Base-by-base conservation (phyloP, 257 asterid genomes). In the Fraxinus quadrangulata region DNA sequence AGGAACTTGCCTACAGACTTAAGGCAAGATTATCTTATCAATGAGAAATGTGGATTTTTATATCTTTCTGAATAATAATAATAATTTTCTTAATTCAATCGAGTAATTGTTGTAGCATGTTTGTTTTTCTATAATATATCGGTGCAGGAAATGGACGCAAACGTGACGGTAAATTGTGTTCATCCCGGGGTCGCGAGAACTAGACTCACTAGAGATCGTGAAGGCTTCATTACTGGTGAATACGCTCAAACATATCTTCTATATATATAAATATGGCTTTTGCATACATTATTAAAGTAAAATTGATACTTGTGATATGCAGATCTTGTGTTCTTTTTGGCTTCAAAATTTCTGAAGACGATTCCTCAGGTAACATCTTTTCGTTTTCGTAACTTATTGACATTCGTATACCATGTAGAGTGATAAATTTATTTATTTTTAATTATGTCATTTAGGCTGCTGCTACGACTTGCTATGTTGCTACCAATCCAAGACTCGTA, bases 161-260 rank as follows among this genome's bases (percentile, higher is more conserved):
- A 93, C 72, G 96, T 93, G 85, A 92, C 97, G 23, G 93, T 78
- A n/a, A 96, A 96, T 75, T 93, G 96, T 80, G 99, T 93, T 74
- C 95, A 96, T 84, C 99, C 99, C 28, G 99, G 99, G 49, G 88
- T 92, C 59, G 98, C 89, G 34, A 88, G 97, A 83, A 93, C 63
- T 51, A 70, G 94, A 51, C 97, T 96, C 72, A 96, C 96, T 24
- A 77, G 98, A 78, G 99, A 96, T 79, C 91, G 98, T 17, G 98
- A 96, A 81, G 99, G 98, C 81, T 81, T 90, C 31, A 34, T 92
- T 76, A 92, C 97, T 12, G 23, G 21, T 51, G 9, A 51, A 1
- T 19, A 16, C 9, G 3, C 23, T 0, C 6, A 4, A 3, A 13
- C 61, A 5, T 14, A 11, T 42, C 49, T 10, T 42, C 1, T 42